Evolutionary conservation across 768 basidiomycete species (phyloP), one percentile per base, ranked within the genome.

Genomic region (Pholiota conissans): DNA sequence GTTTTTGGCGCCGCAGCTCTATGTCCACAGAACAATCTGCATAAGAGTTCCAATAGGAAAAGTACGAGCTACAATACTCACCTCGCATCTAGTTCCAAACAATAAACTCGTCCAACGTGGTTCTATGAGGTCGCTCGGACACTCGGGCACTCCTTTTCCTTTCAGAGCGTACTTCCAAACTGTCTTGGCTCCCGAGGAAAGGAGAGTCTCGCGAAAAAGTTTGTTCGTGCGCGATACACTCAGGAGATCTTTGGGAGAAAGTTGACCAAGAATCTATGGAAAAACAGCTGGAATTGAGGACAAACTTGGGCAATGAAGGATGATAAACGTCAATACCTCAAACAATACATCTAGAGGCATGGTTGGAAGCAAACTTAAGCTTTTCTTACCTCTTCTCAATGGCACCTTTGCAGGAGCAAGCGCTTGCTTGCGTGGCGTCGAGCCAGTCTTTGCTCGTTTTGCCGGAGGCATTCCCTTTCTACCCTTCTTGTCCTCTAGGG

Each of bases 321-420:
- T n/a, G n/a, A n/a, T n/a, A n/a, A n/a, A n/a, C n/a, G n/a, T n/a
- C n/a, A n/a, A 22, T 49, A 68, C 67, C 45, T 65, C 64, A 22
- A 61, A 67, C 11, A 69, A 55, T 20, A 70, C 56, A 32, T 71
- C 70, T 46, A 71, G 20, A 4, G 70, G 70, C 65, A 71, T 67
- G 0, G 56, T 62, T 5, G 62, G 56, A 0, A 71, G 46, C 0
- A 67, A 24, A 42, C 61, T 63, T 1, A 62, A 57, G 20, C 46
- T 59, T n/a, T n/a, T n/a, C n/a, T n/a, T 5, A 2, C n/a, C 18
- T 20, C 0, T 5, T 3, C 8, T 14, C 39, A 18, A n/a, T 18
- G 16, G 30, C 30, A 6, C 13, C 30, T 32, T 6, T 10, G 1
- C 4, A 5, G 39, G 16, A 8, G 39, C n/a, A 14, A 18, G n/a